Evolutionary conservation across 768 basidiomycete species (phyloP).

Genomic region (Calocybe cyanea): DNA sequence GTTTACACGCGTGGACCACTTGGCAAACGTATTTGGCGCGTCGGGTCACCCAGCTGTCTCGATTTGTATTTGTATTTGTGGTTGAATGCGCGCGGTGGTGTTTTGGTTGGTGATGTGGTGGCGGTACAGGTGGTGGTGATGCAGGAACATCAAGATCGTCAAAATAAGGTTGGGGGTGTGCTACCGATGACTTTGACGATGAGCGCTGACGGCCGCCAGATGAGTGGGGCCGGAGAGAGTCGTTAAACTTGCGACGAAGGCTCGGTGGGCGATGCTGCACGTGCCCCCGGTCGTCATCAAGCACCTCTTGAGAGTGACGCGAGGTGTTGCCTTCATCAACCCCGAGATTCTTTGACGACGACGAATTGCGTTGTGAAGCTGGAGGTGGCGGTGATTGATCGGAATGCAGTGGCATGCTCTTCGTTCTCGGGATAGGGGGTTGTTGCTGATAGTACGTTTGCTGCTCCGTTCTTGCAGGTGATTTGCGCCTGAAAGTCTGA

Average conservation of each 20-base stretch:
- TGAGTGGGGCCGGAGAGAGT: conserved; percentile 18
- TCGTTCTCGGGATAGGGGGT: conserved; percentile 33
- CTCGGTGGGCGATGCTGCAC: conserved; percentile 20
- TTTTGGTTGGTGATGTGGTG: conserved; percentile 11
- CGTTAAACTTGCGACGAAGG: conserved; percentile 24
- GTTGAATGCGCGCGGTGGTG: conserved; percentile 15
- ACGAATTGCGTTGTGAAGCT: conserved; percentile 14
- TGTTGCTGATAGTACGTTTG: not conserved
- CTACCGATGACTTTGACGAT: conserved; percentile 10
- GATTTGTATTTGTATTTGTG: conserved; percentile 26
- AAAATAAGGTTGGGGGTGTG: conserved; percentile 22
- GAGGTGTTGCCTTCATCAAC: conserved; percentile 13
- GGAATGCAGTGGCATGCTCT: conserved; percentile 46
- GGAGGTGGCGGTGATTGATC: conserved; percentile 15
- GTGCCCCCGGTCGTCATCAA: conserved; percentile 24
- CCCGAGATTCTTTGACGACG: conserved; percentile 18
- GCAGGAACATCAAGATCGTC: conserved; percentile 18
- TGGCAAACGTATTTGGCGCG: conserved; percentile 62
- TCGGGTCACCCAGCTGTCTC: conserved; percentile 42
- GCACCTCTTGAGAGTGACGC: conserved; percentile 12
- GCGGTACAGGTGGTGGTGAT: conserved; percentile 9
- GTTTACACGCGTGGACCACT: conserved; percentile 66
- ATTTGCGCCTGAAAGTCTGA: conserved; percentile 1
- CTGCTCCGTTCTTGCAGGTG: conserved; percentile 3
- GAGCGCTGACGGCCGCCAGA: conserved; percentile 15